Base-by-base conservation (phyloP, 1,284 basidiomycete species). In the Boletus semigastroideus region DNA sequence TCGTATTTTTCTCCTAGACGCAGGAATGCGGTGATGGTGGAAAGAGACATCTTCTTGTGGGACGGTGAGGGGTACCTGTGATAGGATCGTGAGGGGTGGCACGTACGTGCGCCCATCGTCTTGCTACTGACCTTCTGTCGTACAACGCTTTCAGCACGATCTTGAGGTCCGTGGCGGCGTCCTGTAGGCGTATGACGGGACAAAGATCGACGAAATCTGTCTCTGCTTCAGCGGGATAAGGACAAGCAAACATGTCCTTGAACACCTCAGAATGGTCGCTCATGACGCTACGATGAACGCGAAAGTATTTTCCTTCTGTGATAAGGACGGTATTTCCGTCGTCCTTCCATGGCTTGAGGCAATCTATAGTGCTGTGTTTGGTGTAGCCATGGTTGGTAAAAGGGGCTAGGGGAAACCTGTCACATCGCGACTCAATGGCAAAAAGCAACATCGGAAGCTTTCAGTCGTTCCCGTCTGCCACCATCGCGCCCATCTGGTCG, bases 1-100 rank as follows among this genome's bases (percentile, higher is more conserved):
- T 1, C 28, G 5, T 64, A 64, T 41, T 62, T 62, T 17, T 62
- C 48, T 14, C 59, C 59, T 19, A 54, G 5, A 16, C 11, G 56
- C 22, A 57, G 14, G 17, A 63, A 59, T 13, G 42, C 33, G 5
- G 42, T 17, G 2, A 52, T 22, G 22, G 38, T 0, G 9, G 45
- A 28, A 20, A 60, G 2, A 3, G 49, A 43, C 38, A 28, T 39
- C 22, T 16, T 25, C 20, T 48, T 17, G 2, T 48, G n/a, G 25
- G 8, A 20, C 5, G 34, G 44, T 1, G 36, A 0, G 4, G 49
- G 49, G 22, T 48, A 48, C 11, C 58, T 62, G 28, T 37, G 19
- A 14, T 10, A 16, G 20, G 13, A 33, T 14, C 13, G 33, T 33
- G 25, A 25, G 25, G 6, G 9, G 16, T 33, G 33, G 16, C 33